Evolutionary conservation across 768 basidiomycete species (phyloP).

Genomic region (Tricholoma furcatifolium): DNA sequence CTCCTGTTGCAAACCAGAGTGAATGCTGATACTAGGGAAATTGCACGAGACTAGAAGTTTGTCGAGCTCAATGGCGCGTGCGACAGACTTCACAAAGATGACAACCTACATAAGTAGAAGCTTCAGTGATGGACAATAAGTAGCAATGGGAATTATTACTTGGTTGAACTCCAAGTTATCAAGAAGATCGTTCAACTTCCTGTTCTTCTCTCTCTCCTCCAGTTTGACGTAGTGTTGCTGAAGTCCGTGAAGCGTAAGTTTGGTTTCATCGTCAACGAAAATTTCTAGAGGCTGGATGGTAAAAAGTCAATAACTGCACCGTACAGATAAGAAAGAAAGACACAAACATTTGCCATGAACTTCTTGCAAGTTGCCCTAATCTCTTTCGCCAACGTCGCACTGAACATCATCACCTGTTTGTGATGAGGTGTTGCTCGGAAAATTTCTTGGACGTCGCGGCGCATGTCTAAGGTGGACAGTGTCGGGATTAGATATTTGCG

Average conservation of each 20-base stretch:
- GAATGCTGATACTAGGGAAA: constrained; percentile 97
- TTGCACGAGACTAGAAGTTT: constrained; percentile 95
- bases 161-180: constrained; percentile 99
- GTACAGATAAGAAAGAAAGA: not conserved
- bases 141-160: constrained; percentile 37
- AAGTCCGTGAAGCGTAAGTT: constrained; percentile 94
- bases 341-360: constrained; percentile 96
- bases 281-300: constrained; percentile 88
- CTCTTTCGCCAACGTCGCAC: constrained; percentile 95
- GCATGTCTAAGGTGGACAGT: constrained; percentile 91
- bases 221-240: constrained; percentile 99
- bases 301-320: not conserved
- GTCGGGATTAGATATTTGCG: constrained; percentile 62
- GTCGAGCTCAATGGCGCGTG: constrained; percentile 94
- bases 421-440: constrained; percentile 98
- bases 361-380: constrained; percentile 98
- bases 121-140: not conserved
- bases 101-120: constrained; percentile 68
- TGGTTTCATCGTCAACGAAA: constrained; percentile 99
- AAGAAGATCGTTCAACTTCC: constrained; percentile 93
- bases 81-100: constrained; percentile 98
- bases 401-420: constrained; percentile 99
- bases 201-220: constrained; percentile 93
- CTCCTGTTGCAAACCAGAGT: constrained; percentile 91
- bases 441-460: constrained; percentile 99